These are phyloP conservation scores for Vigna nakashimae DNA, from an alignment of 306 rosid species.

Conservation along the genomic window DNA sequence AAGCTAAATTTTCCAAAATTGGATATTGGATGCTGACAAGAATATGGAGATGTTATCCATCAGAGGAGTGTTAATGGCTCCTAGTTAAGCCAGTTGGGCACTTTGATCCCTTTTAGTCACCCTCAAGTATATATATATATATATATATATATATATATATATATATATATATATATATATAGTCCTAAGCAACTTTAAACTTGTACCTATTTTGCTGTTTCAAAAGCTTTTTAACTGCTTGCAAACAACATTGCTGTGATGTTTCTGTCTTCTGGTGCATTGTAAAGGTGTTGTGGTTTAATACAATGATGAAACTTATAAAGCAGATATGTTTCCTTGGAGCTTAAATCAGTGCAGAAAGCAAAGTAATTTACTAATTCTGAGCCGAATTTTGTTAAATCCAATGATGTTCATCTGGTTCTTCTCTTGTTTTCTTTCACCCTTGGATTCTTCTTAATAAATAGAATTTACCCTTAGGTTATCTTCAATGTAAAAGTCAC, in stretches of 20 bases:
- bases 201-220: neutral
- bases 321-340: neutral
- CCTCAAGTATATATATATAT: constrained; percentile 1
- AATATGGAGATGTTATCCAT: constrained; percentile 40
- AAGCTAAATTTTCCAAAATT: constrained; percentile 47
- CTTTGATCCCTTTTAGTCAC: constrained; percentile 7
- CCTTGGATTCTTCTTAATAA: neutral
- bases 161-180: too few species aligned
- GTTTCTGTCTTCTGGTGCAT: constrained; percentile 12
- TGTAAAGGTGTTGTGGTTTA: constrained; percentile 33
- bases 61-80: constrained; percentile 24
- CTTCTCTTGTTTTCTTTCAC: constrained; percentile 13
- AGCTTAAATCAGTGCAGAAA: constrained; percentile 19
- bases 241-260: constrained; percentile 15
- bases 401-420: neutral
- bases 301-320: neutral
- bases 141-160: too few species aligned
- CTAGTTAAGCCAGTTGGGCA: constrained; percentile 41
- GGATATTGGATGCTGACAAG: constrained; percentile 31
- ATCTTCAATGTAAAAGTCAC: neutral
- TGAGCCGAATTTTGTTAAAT: neutral
- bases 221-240: neutral
- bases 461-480: neutral
- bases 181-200: neutral
- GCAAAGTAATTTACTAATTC: constrained; percentile 18